Percentiles rank a stretch among this genome's conserved stretches.
These are phyloP conservation scores for Aspergillus costaricaensis DNA, from an alignment of 2,329 filamentous ascomycete genomes.

Conservation along the genomic window DNA sequence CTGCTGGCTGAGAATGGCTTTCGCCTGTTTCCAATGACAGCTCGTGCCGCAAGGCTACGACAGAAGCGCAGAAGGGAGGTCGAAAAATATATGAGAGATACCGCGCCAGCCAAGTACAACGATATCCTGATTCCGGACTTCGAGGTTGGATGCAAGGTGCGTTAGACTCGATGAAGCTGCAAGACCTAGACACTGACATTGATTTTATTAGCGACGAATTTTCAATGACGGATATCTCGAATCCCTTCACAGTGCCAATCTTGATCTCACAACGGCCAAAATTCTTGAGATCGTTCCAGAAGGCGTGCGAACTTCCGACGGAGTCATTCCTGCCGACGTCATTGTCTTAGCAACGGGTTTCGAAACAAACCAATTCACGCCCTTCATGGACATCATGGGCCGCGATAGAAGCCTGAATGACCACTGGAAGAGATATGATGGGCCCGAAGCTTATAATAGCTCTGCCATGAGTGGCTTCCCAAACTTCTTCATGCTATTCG, in stretches of 20 bases:
- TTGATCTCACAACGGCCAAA: constrained; percentile 55
- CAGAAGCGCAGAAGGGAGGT: background rate
- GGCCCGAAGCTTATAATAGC: constrained; percentile 61
- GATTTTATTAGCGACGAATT: constrained; percentile 6
- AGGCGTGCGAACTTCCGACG: constrained; percentile 32
- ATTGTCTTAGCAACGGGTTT: constrained; percentile 34
- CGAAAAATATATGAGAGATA: constrained; percentile 8
- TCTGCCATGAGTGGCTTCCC: constrained; percentile 56
- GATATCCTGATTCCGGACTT: constrained; percentile 15
- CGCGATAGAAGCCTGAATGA: constrained; percentile 26
- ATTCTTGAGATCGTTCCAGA: constrained; percentile 47
- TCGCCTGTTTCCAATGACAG: constrained; percentile 44
- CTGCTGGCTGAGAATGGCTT: constrained; percentile 25
- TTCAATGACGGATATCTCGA: constrained; percentile 15
- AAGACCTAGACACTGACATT: background rate
- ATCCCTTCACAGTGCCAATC: constrained; percentile 10
- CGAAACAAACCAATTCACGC: constrained; percentile 26
- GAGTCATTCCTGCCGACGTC: constrained; percentile 27
- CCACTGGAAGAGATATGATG: constrained; percentile 47
- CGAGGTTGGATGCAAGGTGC: constrained; percentile 17
- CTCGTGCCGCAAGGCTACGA: constrained; percentile 31
- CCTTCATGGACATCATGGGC: constrained; percentile 28
- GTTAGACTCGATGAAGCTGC: background rate
- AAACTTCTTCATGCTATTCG: constrained; percentile 38
- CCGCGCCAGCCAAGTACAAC: constrained; percentile 14